Base-by-base conservation (phyloP, 2,329 filamentous ascomycete species). In the Verruconis gallopava region DNA sequence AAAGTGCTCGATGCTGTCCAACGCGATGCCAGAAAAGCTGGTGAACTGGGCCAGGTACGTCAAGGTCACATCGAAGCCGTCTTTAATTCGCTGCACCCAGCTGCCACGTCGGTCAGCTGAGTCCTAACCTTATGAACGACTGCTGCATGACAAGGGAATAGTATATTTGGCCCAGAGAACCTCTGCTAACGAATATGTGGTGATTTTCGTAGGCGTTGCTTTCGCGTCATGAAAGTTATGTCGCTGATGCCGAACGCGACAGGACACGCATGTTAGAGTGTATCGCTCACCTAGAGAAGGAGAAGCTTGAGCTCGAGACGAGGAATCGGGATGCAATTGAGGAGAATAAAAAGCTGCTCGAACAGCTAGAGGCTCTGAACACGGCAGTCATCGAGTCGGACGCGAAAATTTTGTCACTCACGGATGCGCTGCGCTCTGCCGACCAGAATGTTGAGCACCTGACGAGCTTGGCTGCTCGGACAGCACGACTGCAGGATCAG, bases 201-300 rank as follows among this genome's bases (percentile, higher is more conserved):
- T n/a, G n/a, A n/a, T n/a, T n/a, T n/a, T n/a, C 81, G 45, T 78
- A 96, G 91, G 86, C 86, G 46, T 72, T 98, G 44, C 76, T 98
- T 33, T 77, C 81, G 49, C 81, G 89, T 53, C 88, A 98, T 73
- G 88, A 96, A 68, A 78, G 83, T 46, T 95, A 93, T 63, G 89
- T 95, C 72, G 80, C 80, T 51, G 85, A 94, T 60, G 85, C 88
- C 46, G 86, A 94, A 67, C 77, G 78, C 51, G 86, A 95, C 58
- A 82, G 88, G 46, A 66, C 71, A 47, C 75, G 79, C 47, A 77
- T 95, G 63, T 72, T 75, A 35, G 62, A 67, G 37, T 82, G 75
- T 47, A 86, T 95, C 56, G 79, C 82, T 51, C 71, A 71, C 48
- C 70, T 98, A 40, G 85, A 93, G 63, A 60, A 60, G 39, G 71